These are phyloP conservation scores for Chlorella sp. DNA, from an alignment of 139 green algal species.

Conservation along the genomic window DNA sequence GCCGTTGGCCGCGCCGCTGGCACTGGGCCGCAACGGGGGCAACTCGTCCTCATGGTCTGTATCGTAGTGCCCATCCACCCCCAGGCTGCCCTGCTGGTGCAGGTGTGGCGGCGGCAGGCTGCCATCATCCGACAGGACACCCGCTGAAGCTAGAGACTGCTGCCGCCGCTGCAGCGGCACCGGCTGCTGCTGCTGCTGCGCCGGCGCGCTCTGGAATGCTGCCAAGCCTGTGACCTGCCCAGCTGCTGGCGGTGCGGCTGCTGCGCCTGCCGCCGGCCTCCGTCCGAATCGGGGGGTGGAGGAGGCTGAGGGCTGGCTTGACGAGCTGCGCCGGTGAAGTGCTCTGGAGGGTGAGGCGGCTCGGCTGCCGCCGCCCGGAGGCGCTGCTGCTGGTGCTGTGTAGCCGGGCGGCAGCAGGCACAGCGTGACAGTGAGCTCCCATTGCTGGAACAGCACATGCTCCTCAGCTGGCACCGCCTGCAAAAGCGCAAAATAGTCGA, in stretches of 20 bases:
- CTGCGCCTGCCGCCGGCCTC: neutral
- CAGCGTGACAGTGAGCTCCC: conserved; percentile 47
- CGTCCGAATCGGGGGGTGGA: conserved; percentile 6
- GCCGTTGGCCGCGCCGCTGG: neutral
- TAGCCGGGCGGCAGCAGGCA: conserved; percentile 47
- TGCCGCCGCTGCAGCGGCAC: neutral
- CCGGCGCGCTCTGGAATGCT: neutral
- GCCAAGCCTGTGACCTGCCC: neutral
- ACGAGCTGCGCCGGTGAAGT: too few relatives aligned
- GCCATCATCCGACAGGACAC: too few relatives aligned
- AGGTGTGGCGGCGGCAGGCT: neutral
- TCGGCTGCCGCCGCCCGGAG: neutral
- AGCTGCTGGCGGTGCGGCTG: neutral
- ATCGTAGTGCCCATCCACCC: neutral
- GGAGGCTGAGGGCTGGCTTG: neutral
- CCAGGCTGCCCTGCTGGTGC: neutral
- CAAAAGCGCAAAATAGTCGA: neutral
- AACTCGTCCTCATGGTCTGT: neutral
- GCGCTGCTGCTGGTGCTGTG: neutral
- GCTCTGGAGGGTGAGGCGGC: neutral
- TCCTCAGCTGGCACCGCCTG: conserved; percentile 13
- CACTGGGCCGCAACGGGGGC: neutral
- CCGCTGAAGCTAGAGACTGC: neutral
- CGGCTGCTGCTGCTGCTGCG: neutral
- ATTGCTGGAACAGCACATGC: conserved; percentile 57